A percentile compares a stretch with the other conserved stretches of the same genome.
Conservation (phyloP, 2,329 filamentous ascomycete genomes). For the Pestalotiopsis sp. region DNA sequence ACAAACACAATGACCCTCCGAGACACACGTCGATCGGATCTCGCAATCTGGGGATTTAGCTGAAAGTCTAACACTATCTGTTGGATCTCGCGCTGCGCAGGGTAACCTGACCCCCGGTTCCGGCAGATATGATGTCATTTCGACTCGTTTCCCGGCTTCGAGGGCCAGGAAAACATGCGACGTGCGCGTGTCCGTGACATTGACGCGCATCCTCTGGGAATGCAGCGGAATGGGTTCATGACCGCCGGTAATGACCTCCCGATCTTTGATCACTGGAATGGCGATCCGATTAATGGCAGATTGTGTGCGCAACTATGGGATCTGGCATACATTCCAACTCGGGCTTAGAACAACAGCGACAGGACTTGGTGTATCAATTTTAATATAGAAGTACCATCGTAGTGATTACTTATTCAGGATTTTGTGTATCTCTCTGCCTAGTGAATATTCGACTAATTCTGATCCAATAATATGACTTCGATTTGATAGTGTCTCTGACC, state of each 20-base stretch:
- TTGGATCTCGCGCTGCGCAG: neutral
- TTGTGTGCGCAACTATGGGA: neutral
- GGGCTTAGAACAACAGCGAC: neutral
- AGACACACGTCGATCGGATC: neutral
- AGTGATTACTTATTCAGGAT: too few relatives aligned
- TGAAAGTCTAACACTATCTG: neutral
- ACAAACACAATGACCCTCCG: neutral
- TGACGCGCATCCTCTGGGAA: neutral
- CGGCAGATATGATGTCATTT: conserved; percentile 6
- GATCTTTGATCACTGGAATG: neutral
- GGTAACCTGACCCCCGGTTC: neutral
- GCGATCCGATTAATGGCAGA: neutral
- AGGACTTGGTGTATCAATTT: neutral
- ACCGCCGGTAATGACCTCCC: neutral
- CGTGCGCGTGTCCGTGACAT: neutral
- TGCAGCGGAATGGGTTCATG: neutral
- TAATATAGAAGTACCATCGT: too few relatives aligned
- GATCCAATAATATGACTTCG: too few relatives aligned
- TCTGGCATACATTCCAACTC: neutral
- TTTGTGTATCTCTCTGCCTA: too few relatives aligned
- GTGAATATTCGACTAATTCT: too few relatives aligned
- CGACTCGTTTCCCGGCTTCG: neutral
- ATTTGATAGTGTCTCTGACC: too few relatives aligned
- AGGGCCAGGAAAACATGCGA: neutral
- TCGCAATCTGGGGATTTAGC: neutral